These are phyloP conservation scores for Suillus subalutaceus DNA, from an alignment of 768 basidiomycete species.

Conservation along the genomic window DNA sequence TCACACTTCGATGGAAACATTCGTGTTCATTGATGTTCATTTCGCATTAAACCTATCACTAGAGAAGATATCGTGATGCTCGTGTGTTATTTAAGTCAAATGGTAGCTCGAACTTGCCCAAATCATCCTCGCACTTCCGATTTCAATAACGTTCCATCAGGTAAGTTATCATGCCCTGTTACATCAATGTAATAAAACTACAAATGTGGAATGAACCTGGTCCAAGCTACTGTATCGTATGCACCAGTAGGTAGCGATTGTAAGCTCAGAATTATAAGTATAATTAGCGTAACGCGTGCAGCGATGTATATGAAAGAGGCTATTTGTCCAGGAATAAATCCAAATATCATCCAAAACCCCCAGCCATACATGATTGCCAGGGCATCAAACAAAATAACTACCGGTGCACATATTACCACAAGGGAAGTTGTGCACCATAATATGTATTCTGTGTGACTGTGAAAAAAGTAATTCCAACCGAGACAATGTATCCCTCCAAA, in stretches of 20 bases:
- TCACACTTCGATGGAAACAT: background rate
- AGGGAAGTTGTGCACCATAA: constrained; percentile 25
- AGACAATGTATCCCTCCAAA: constrained; percentile 33
- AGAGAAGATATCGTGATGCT: background rate
- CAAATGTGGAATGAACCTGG: constrained; percentile 14
- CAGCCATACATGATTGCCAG: accelerated
- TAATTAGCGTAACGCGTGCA: constrained; percentile 17
- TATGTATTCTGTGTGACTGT: constrained; percentile 16
- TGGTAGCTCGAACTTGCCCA: background rate
- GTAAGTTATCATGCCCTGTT: background rate
- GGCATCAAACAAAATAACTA: background rate
- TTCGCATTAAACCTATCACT: too few species aligned
- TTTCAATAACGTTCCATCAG: too few species aligned
- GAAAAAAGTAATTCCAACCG: constrained; percentile 26
- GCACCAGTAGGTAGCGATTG: constrained; percentile 15
- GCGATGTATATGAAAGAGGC: constrained; percentile 11
- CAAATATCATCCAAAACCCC: background rate
- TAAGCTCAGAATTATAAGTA: constrained; percentile 14
- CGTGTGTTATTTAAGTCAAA: background rate
- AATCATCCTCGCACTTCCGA: background rate
- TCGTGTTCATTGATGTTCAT: background rate
- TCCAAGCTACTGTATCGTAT: constrained; percentile 22
- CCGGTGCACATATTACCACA: constrained; percentile 9
- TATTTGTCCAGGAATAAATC: accelerated
- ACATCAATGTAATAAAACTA: background rate